Percentiles rank a stretch among this genome's conserved stretches.
These are phyloP conservation scores for Toxoplasma gondii DNA, from an alignment of 169 alveolate species.

Conservation along the genomic window DNA sequence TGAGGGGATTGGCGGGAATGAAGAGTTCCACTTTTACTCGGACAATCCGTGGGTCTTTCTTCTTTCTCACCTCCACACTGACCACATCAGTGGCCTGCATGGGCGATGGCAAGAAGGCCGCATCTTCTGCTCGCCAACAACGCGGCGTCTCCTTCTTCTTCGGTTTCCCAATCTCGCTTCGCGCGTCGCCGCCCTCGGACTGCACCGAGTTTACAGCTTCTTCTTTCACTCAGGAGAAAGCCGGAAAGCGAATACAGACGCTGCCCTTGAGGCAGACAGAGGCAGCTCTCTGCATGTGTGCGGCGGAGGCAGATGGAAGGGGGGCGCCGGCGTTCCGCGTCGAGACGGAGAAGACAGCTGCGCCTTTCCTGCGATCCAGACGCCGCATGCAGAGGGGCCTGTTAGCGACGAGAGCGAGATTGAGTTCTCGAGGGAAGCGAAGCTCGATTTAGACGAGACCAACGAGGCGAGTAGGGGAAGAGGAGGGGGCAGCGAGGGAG, in stretches of 20 bases:
- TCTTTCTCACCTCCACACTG: conserved; percentile 19
- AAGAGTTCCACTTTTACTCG: neutral
- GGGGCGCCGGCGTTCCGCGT: no score
- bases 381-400: no score
- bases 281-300: no score
- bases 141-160: neutral
- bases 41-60: conserved; percentile 18
- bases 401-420: no score
- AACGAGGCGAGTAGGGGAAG: neutral
- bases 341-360: no score
- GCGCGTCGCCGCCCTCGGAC: neutral
- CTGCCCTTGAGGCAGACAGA: no score
- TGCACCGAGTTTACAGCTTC: neutral
- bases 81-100: conserved; percentile 10
- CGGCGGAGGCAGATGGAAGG: no score
- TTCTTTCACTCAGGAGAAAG: neutral
- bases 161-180: neutral
- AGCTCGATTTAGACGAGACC: neutral
- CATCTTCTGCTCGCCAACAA: conserved; percentile 10
- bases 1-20: neutral
- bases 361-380: no score
- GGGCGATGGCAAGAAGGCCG: neutral
- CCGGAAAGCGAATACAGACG: neutral
- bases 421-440: neutral
- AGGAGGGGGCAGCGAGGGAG: neutral